phyloP scores from a whole-genome alignment of 352 stramenopile species.

The Globisporangium nodosum region DNA sequence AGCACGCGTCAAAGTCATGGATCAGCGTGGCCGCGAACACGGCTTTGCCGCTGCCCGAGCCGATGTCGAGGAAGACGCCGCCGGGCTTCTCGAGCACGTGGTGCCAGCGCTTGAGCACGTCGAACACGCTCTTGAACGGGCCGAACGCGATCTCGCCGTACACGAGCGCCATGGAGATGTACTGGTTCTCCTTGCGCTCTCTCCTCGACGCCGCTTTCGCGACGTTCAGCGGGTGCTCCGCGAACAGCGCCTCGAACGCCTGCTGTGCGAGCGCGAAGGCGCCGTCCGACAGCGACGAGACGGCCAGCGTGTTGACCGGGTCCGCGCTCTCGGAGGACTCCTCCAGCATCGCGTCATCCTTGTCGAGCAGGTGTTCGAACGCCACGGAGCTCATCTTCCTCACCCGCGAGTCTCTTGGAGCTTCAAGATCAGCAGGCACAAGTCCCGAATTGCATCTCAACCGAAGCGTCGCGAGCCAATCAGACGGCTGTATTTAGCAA shows the following conservation, averaged over 20 bases:
- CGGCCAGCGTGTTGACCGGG: conserved; percentile 5
- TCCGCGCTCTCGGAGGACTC: conserved; percentile 6
- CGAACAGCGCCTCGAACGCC: conserved; percentile 44
- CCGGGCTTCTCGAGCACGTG: conserved; percentile 57
- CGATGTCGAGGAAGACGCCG: conserved; percentile 84
- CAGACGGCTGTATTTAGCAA: neutral
- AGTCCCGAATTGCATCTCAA: neutral
- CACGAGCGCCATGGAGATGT: conserved; percentile 67
- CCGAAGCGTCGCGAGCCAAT: neutral
- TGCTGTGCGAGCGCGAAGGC: conserved; percentile 14
- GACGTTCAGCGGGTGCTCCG: conserved; percentile 33
- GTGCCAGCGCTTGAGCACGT: conserved; percentile 52
- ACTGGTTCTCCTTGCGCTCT: conserved; percentile 49
- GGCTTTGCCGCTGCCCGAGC: conserved; percentile 82
- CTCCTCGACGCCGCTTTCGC: conserved; percentile 29
- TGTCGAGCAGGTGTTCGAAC: neutral
- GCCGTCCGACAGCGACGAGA: conserved; percentile 24
- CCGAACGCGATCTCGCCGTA: conserved; percentile 89
- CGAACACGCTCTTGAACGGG: conserved; percentile 65
- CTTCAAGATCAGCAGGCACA: neutral
- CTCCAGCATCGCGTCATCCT: conserved; percentile 5
- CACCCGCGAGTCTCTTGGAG: neutral
- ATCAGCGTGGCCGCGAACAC: conserved; percentile 81
- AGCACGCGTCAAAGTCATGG: conserved; percentile 81
- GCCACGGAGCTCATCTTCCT: conserved; percentile 1